Percentiles rank a stretch among this genome's conserved stretches.
phyloP scores from a whole-genome alignment of 2,329 filamentous ascomycete genomes.

The Hypoxylon rubiginosum region DNA sequence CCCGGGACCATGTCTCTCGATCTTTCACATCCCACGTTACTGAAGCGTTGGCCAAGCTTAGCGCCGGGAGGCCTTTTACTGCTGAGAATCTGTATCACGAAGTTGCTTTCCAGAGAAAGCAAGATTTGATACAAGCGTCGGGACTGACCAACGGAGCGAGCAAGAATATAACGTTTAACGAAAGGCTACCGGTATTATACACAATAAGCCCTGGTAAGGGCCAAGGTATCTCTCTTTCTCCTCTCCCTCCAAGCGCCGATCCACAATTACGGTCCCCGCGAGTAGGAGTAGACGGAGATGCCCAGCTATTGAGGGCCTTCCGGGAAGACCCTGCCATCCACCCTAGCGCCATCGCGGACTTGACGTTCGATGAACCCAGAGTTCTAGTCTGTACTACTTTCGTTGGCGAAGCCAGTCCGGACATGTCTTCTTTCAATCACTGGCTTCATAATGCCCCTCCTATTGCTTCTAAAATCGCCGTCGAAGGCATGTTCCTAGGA shows the following conservation, averaged over 20 bases:
- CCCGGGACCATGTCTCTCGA: constrained; percentile 60
- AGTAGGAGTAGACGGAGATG: constrained; percentile 48
- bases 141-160: constrained; percentile 62
- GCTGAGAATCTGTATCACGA: constrained; percentile 70
- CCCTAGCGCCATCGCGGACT: constrained; percentile 63
- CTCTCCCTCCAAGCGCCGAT: constrained; percentile 55
- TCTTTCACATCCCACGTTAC: constrained; percentile 71
- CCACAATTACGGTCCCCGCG: constrained; percentile 51
- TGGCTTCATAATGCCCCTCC: constrained; percentile 73
- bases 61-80: constrained; percentile 67
- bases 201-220: constrained; percentile 67
- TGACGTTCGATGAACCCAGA: constrained; percentile 72
- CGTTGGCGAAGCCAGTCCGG: constrained; percentile 73
- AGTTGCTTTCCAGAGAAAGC: constrained; percentile 60
- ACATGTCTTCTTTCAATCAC: constrained; percentile 75
- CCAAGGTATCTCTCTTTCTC: constrained; percentile 67
- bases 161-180: constrained; percentile 53
- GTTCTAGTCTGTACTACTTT: constrained; percentile 77
- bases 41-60: constrained; percentile 68
- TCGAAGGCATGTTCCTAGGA: constrained; percentile 77
- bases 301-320: constrained; percentile 44
- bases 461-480: constrained; percentile 69
- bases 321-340: constrained; percentile 61
- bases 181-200: constrained; percentile 65
- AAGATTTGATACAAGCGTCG: constrained; percentile 59